Conservation (phyloP, 2,329 filamentous ascomycete genomes). For the Sphaerostilbella broomeana region DNA sequence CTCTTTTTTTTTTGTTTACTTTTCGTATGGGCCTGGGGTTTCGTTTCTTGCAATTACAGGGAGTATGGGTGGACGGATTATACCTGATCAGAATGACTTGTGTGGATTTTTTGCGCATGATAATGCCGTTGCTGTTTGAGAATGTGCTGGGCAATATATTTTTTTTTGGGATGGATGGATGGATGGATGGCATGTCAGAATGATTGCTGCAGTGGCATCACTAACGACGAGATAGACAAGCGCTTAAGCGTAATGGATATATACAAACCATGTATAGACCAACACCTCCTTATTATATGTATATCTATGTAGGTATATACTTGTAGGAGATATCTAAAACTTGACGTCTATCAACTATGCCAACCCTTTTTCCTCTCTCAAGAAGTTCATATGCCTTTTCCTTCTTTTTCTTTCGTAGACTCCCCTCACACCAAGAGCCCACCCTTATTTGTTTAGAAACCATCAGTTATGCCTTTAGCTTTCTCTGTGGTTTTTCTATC, state of each 20-base stretch:
- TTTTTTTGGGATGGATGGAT: constrained; percentile 4
- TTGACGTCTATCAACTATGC: no score
- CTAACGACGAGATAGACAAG: constrained; percentile 12
- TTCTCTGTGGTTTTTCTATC: constrained; percentile 38
- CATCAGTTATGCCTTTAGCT: constrained; percentile 28
- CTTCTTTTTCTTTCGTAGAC: no score
- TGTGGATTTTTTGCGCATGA: background rate
- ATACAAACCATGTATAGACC: no score
- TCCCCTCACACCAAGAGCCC: no score
- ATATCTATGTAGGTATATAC: no score
- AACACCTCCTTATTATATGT: no score
- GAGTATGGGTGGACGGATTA: constrained; percentile 5
- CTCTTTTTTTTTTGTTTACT: background rate
- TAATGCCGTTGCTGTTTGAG: no score
- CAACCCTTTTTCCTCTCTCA: no score
- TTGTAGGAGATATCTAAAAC: no score
- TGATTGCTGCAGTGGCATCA: constrained; percentile 5
- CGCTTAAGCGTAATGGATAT: constrained; percentile 9
- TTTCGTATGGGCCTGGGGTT: background rate
- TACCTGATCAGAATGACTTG: constrained; percentile 13
- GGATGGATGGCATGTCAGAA: constrained; percentile 7
- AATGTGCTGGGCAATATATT: no score
- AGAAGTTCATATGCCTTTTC: no score
- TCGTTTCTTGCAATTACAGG: background rate
- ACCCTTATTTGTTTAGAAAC: constrained; percentile 6